Base-by-base conservation (phyloP, 2,329 filamentous ascomycete genomes). In the Talaromyces rugulosus region DNA sequence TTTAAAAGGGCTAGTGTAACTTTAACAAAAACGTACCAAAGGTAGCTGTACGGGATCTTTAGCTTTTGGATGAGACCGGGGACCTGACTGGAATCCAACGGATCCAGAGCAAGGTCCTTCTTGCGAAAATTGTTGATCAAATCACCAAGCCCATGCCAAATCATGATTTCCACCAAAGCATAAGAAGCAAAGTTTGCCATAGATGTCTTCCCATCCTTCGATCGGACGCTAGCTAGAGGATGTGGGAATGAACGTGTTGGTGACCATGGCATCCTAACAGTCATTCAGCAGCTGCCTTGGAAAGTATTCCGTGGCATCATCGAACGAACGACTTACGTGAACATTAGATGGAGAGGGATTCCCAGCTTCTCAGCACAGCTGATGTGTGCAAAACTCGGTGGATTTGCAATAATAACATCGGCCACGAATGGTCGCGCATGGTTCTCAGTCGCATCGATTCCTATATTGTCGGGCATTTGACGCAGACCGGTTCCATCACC, bases 381-480 rank as follows among this genome's bases (percentile, higher is more conserved):
- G 3, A 84, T 74, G 67, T 84, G 82, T 0, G 80, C 81, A 71
- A 83, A 81, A 1, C 77, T 81, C 0, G 81, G 81, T 0, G 82
- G 82, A 56, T 84, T 84, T 1, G 82, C 82, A 59, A 85, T 83
- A 51, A 85, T 84, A 3, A 77, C 77, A 57, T 85, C 79, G 3
- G 82, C 82, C n/a, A 84, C 74, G 64, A 85, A 85, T 1, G 81
- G 80, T 23, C 28, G 23, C 23, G 23, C 23, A 23, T 23, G 23
- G 23, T 2, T 23, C 23, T 23, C 23, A 23, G 23, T 23, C 23
- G 23, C 23, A 23, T 23, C 23, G 23, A 23, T 23, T 23, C 23
- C 23, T 23, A 23, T 23, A 23, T 23, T 23, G 23, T 23, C 23
- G 23, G 7, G 33, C 6, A 28, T 44, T 30, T 57, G n/a, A n/a